A percentile compares a stretch with the other conserved stretches of the same genome.
phyloP scores from a whole-genome alignment of 2,329 filamentous ascomycete species.

The Lecanoromycetidae sp. region DNA sequence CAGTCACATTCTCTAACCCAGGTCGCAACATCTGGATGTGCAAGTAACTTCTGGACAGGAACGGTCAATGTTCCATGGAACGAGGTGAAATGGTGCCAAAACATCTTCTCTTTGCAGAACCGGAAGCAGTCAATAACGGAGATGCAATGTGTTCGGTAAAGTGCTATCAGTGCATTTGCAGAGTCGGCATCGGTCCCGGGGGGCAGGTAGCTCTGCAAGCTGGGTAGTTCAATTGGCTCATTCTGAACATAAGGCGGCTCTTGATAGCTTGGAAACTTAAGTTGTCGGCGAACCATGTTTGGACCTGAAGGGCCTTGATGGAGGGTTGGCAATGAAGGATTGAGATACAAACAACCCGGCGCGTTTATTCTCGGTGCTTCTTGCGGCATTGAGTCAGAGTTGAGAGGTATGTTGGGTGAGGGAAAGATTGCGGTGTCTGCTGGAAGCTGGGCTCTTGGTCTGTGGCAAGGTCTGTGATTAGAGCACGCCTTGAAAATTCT shows the following conservation, averaged over 20 bases:
- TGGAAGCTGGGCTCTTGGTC: slow-evolving; percentile 18
- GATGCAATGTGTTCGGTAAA: slow-evolving; percentile 91
- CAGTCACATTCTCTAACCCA: slow-evolving; percentile 98
- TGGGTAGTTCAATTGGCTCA: slow-evolving; percentile 67
- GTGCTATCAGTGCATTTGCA: slow-evolving; percentile 68
- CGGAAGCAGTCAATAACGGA: slow-evolving; percentile 91
- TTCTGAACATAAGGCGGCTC: slow-evolving; percentile 50
- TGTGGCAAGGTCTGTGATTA: too few species aligned
- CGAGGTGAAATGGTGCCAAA: slow-evolving; percentile 86
- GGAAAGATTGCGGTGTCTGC: slow-evolving; percentile 25
- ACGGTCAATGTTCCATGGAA: slow-evolving; percentile 95
- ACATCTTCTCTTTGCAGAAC: slow-evolving; percentile 92
- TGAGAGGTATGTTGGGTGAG: slow-evolving; percentile 20
- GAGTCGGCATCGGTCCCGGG: slow-evolving; percentile 73
- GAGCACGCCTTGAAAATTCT: neutral
- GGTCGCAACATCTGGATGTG: slow-evolving; percentile 63
- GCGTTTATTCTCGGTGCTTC: slow-evolving; percentile 1
- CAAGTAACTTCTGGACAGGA: slow-evolving; percentile 85
- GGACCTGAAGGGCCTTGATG: slow-evolving; percentile 11
- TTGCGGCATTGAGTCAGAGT: slow-evolving; percentile 5
- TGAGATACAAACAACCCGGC: slow-evolving; percentile 13
- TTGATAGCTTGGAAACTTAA: slow-evolving; percentile 37
- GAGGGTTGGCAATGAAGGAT: slow-evolving; percentile 17
- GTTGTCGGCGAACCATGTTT: slow-evolving; percentile 17
- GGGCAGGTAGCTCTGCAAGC: slow-evolving; percentile 71